phyloP scores from a whole-genome alignment of 2,329 filamentous ascomycete genomes.

The Thermothelomyces thermophilus region DNA sequence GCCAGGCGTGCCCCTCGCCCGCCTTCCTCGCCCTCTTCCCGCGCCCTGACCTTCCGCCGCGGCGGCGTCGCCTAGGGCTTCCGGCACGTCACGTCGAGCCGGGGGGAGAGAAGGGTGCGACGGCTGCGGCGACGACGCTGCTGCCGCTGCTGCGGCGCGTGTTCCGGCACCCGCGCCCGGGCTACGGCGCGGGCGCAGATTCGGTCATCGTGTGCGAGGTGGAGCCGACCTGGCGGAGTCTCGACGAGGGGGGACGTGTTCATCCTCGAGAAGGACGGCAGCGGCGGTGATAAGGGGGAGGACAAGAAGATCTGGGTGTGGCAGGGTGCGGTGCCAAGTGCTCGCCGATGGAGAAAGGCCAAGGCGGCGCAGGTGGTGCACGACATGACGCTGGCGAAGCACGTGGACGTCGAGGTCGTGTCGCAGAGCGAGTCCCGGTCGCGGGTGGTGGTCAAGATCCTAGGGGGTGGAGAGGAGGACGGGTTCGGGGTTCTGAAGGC shows the following conservation, averaged over 20 bases:
- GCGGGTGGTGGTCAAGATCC: neutral
- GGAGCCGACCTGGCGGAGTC: neutral
- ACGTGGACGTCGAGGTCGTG: slow-evolving; percentile 8
- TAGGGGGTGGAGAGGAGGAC: slow-evolving; percentile 28
- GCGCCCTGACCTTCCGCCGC: slow-evolving; percentile 1
- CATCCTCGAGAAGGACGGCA: neutral
- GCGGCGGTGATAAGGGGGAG: neutral
- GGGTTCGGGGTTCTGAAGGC: slow-evolving; percentile 3
- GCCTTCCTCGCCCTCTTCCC: slow-evolving; percentile 2
- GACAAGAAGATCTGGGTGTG: slow-evolving; percentile 5
- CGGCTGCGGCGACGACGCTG: too few species aligned
- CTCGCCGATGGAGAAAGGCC: slow-evolving; percentile 8
- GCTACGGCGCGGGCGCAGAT: neutral
- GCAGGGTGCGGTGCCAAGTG: slow-evolving; percentile 1
- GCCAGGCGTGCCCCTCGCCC: neutral
- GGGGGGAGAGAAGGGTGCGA: neutral
- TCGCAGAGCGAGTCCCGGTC: slow-evolving; percentile 1
- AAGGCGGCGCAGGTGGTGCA: slow-evolving; percentile 6
- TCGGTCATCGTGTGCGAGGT: slow-evolving; percentile 3
- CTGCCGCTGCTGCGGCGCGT: neutral
- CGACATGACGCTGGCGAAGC: slow-evolving; percentile 2
- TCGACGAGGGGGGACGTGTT: slow-evolving; percentile 7
- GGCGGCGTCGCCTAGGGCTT: slow-evolving; percentile 5
- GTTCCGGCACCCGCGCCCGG: neutral
- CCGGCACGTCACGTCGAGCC: slow-evolving; percentile 1